Evolutionary conservation across 208 protist genomes (phyloP), one percentile per base, ranked within the genome.

Genomic region (Acanthamoeba healyi): DNA sequence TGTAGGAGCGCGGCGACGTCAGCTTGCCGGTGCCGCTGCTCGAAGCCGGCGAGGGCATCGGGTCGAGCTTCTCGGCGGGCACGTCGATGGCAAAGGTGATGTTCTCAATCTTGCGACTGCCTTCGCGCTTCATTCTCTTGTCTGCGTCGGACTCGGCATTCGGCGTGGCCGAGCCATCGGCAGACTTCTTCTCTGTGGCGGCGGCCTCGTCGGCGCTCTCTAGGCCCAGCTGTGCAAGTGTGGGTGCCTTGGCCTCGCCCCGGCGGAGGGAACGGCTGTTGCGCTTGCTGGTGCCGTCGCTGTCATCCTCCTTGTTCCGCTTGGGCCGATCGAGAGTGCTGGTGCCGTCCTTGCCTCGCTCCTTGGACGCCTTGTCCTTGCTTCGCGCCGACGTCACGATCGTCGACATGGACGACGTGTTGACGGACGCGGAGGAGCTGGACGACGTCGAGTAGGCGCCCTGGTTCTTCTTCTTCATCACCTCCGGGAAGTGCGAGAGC

Each of bases 381-480:
- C 29, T 49, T 10, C 44, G 24, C 24, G 70, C 1, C 70, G 70
- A 79, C 74, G 58, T 84, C 74, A 84, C 74, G 74, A 84, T 84
- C 24, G 74, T 56, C 12, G 74, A 84, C 38, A 56, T 56, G 42
- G 74, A 84, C 22, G 44, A 42, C 74, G 44, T 29, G 7, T 12
- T 12, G 4, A 19, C 9, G 63, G 26, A 14, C 1, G 63, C 26
- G 10, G n/a, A 22, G 32, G 26, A 38, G 63, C 29, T 38, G 9
- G 63, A 38, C 34, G 56, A 67, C n/a, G 58, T n/a, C 12, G 38
- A 58, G 74, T 84, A 84, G 44, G 74, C 74, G 74, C 74, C 74
- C 74, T 42, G 26, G 74, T 84, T 84, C 74, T 84, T 84, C 74
- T 84, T 84, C 74, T 36, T 51, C 74, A 84, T 84, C 44, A 84